Evolutionary conservation across 106 monocot genomes (phyloP), one percentile per base, ranked within the genome.

Genomic region (Chionographis japonica): DNA sequence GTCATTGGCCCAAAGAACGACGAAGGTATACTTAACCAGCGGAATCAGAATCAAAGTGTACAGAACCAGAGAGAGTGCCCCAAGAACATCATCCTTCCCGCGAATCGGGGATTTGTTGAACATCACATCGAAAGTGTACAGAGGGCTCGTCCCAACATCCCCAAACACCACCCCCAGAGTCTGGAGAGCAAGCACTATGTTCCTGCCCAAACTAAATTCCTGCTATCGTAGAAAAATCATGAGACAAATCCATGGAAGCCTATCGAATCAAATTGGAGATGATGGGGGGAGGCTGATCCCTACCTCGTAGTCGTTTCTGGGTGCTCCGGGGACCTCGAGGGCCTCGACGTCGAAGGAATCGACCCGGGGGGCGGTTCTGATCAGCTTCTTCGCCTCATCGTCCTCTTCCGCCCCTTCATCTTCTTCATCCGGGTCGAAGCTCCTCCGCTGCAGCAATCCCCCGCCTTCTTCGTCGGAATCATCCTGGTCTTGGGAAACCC

Each of bases 161-260:
- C 94, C 94, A 82, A 94, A 94, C 35, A 94, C 94, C 55, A 94
- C 82, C 41, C 86, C 94, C 42, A 90, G 84, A 14, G 87, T 94
- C 54, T 94, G 94, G 60, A 94, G 82, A 63, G 80, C 72, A 51
- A 94, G 84, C 17, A 83, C 56, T 10, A 78, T 20, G 7, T 65
- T 84, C 70, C 82, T 84, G 53, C 80, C 75, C 62, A 94, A 65
- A 78, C 77, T 78, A 76, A 87, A 80, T 16, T 87, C 94, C 94
- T 94, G 84, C 62, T 75, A 73, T 63, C 56, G 56, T 37, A 68
- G 15, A 60, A 71, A 71, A 60, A 53, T 13, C 41, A 66, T 14
- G 12, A 37, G 9, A 46, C 9, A 46, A 46, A 6, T 46, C 9
- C 9, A 6, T 46, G 9, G 5, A 46, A 46, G 46, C 46, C 57